Conservation (phyloP, 805 yeast genomes). For the Nakazawaea wyomingensis region DNA sequence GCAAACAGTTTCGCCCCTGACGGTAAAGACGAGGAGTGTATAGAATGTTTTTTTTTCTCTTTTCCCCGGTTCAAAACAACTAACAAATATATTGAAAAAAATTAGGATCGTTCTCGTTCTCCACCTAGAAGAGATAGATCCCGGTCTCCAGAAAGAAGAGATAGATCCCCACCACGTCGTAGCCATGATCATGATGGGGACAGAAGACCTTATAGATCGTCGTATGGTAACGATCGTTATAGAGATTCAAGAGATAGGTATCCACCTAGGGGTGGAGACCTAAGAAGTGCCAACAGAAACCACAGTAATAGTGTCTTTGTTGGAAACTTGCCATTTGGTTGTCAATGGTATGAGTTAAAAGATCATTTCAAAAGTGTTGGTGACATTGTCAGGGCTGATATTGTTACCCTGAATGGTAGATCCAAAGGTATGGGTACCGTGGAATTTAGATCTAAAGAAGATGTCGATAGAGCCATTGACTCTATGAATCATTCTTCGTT, state of each 20-base stretch:
- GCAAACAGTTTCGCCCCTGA: neutral
- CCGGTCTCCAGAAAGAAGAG: slow-evolving; percentile 27
- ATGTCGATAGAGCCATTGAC: slow-evolving; percentile 67
- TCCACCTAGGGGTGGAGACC: slow-evolving; percentile 16
- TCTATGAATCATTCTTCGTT: slow-evolving; percentile 60
- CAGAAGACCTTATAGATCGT: slow-evolving; percentile 13
- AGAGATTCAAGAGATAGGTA: slow-evolving; percentile 12
- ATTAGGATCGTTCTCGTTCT: slow-evolving; percentile 6
- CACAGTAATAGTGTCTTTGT: slow-evolving; percentile 66
- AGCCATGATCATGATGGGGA: slow-evolving; percentile 21
- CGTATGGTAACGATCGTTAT: slow-evolving; percentile 2
- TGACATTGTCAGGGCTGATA: slow-evolving; percentile 73
- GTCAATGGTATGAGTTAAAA: slow-evolving; percentile 54
- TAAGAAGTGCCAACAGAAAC: slow-evolving; percentile 43
- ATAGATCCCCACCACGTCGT: slow-evolving; percentile 22
- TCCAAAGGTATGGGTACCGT: slow-evolving; percentile 91
- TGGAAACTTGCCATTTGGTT: slow-evolving; percentile 67
- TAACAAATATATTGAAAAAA: neutral
- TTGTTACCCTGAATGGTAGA: slow-evolving; percentile 71
- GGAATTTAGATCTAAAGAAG: slow-evolving; percentile 62
- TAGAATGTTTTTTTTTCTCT: no score
- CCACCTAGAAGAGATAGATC: slow-evolving; percentile 24
- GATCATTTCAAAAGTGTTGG: slow-evolving; percentile 58
- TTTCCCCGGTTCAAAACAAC: neutral
- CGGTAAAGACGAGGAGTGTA: neutral